Evolutionary conservation across 1,284 basidiomycete species (phyloP), one percentile per base, ranked within the genome.

Genomic region (Neolentinus lepideus): DNA sequence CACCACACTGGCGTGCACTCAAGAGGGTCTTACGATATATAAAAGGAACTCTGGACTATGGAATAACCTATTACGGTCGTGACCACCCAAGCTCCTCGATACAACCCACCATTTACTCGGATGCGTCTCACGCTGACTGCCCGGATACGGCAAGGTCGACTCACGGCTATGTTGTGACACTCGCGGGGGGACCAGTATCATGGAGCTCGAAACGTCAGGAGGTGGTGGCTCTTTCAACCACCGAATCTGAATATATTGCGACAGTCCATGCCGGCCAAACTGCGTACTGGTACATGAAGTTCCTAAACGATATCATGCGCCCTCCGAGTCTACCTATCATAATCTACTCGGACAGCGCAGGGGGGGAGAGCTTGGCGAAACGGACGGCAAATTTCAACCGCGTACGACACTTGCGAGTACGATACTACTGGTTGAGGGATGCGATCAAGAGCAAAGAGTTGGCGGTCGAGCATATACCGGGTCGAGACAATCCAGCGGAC

Each of bases 191-290:
- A 21, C 59, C 62, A 11, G 56, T 71, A 43, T 59, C 59, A 12
- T 72, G 69, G 70, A 53, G 51, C 21, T 64, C 60, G 1, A 64
- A 65, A 38, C 59, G 62, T 12, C 70, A 73, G 57, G 6, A 47
- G 2, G 60, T 59, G 3, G 59, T 64, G 2, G 58, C 70, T 0
- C 52, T 58, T 2, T 72, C 69, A 2, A 66, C 66, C 2, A 62
- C 63, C 1, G 70, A 70, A 48, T 64, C 71, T 1, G 69, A 73
- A 57, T 72, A 69, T 53, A 60, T 70, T 33, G 71, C 69, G 1
- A 9, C 16, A 35, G 33, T 16, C 9, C 33, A 9, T 9, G 33
- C 33, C 33, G 33, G 33, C 16, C 33, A 35, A 16, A 16, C 33
- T 16, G 33, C 16, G 33, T 35, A 16, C 9, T 16, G 9, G 33